Evolutionary conservation across 2,329 filamentous ascomycete species (phyloP), one percentile per base, ranked within the genome.

Genomic region (Fusarium phyllophilum): DNA sequence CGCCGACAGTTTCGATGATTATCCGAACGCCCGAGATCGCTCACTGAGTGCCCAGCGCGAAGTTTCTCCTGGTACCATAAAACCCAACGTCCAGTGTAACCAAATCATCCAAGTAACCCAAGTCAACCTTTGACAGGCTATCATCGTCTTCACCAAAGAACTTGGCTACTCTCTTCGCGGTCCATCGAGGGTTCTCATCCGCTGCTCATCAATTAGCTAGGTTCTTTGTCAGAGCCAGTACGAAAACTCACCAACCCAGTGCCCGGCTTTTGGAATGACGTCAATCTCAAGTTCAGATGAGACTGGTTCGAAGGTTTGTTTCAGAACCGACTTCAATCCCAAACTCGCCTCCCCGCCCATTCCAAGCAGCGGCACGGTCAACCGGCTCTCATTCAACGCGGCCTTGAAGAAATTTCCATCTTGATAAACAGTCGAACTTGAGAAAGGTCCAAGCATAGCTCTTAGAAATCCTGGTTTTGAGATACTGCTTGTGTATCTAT

Each of bases 401-500:
- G 60, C 65, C 17, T 75, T 81, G 76, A 85, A 86, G 62, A 84
- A 85, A 1, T 59, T 66, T 1, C 75, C 70, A 38, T 85, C 84
- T 7, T 77, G 79, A 3, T 79, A 75, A 8, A 82, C 78, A 2
- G 80, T 78, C 8, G 76, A 66, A 9, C 64, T 73, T 1, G 77
- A 79, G 59, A 86, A 85, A 1, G 81, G 81, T 0, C 80, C 80
- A 18, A 85, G 67, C 78, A 84, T 83, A 1, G 80, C 79, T 39
- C 84, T 70, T 24, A 86, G 61, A 56, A 85, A 86, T 0, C 84
- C 84, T 0, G 84, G 83, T 70, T 86, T 86, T 1, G 80, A 77
- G n/a, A 86, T 83, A 22, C 79, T 79, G 17, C 67, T 79, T 1
- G 83, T 78, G 49, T 85, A 86, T 22, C 78, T 75, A 39, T 82